These are phyloP conservation scores for Nakazawaea siamensis DNA, from an alignment of 805 yeast genomes.

Conservation along the genomic window DNA sequence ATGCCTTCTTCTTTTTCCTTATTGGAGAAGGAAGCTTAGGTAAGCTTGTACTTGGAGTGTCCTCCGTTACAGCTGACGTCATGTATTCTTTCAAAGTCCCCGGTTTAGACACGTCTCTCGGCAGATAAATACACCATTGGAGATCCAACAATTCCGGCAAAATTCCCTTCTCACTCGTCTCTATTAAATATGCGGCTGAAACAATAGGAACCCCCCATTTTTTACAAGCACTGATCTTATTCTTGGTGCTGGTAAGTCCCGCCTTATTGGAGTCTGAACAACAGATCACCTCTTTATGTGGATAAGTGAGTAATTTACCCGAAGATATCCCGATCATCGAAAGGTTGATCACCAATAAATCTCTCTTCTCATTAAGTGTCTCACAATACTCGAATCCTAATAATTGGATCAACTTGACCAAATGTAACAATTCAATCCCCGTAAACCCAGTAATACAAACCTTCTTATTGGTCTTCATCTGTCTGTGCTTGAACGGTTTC, in stretches of 20 bases:
- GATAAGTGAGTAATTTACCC: constrained; percentile 32
- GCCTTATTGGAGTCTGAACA: constrained; percentile 20
- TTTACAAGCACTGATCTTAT: constrained; percentile 51
- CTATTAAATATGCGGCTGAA: constrained; percentile 47
- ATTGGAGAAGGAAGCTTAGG: constrained; percentile 47
- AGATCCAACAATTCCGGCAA: constrained; percentile 35
- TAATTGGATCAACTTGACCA: constrained; percentile 50
- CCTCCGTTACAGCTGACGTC: constrained; percentile 13
- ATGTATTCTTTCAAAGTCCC: constrained; percentile 18
- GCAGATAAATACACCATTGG: constrained; percentile 45
- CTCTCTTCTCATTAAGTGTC: constrained; percentile 40
- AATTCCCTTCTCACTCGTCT: constrained; percentile 28
- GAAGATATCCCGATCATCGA: constrained; percentile 37
- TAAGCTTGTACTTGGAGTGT: constrained; percentile 11
- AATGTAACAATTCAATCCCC: constrained; percentile 68
- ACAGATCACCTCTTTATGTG: constrained; percentile 13
- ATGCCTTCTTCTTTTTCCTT: constrained; percentile 30
- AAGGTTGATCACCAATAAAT: constrained; percentile 48
- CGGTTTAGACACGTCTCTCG: constrained; percentile 14
- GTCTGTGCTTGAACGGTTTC: constrained; percentile 30
- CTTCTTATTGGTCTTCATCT: constrained; percentile 21
- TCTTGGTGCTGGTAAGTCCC: constrained; percentile 34
- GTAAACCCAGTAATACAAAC: constrained; percentile 52
- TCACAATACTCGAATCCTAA: constrained; percentile 45
- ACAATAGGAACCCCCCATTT: constrained; percentile 52